Base-by-base conservation (phyloP, 345 rosid species). In the Diplotaxis tenuifolia region DNA sequence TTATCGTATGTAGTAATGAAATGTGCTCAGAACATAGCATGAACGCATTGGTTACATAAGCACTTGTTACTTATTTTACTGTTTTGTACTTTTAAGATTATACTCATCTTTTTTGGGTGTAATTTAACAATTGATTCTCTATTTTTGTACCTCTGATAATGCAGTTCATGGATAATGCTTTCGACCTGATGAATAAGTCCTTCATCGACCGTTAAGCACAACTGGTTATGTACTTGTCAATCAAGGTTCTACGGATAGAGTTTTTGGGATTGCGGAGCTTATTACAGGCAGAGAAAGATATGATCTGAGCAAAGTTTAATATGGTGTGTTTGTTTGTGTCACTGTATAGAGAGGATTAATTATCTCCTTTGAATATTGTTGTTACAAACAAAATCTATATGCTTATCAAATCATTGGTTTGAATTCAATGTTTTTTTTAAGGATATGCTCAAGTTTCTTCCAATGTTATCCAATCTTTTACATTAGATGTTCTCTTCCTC, bases 81-180 rank as follows among this genome's bases (percentile, higher is more conserved):
- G 27, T 57, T 28, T 62, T 54, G 25, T 55, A 52, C 14, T 1
- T 19, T 9, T 10, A 16, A 16, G n/a, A 28, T 72, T 9, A 40
- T 31, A 31, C 16, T 74, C 10, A 58, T 67, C 4, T 53, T 56
- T 58, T 45, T 25, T 29, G 28, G 31, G 3, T 62, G 25, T 28
- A 16, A 10, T 55, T 21, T 62, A 58, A 58, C 49, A 16, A 4
- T 10, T 25, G 49, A 40, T 34, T 71, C 23, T 18, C 36, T 71
- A 22, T 67, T 11, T 5, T 50, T 72, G 67, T 70, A 74, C 28
- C 57, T n/a, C n/a, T 78, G 42, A 45, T 20, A 55, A 12, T 87
- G 87, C 89, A 90, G 97, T 89, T 90, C 79, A 85, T 90, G 98
- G 98, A 93, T 50, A 82, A 87, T 18, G 98, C 96, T 12, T 89